These are phyloP conservation scores for Leersia perrieri DNA, from an alignment of 176 grass and related monocot genomes.

Conservation along the genomic window DNA sequence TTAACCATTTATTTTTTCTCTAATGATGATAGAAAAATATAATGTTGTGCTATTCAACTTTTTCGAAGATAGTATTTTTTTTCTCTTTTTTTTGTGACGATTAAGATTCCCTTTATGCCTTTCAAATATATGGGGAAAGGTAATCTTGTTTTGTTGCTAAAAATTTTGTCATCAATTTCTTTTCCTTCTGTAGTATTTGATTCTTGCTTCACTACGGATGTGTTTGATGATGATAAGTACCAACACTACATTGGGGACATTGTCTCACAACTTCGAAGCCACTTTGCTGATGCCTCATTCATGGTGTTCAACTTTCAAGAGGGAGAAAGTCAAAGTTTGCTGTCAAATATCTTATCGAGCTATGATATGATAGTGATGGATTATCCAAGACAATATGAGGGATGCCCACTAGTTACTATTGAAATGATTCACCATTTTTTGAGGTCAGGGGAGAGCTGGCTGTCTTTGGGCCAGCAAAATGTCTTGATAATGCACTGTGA, in stretches of 20 bases:
- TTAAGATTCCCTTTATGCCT: conserved; percentile 23
- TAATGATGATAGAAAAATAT: neutral
- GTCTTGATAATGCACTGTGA: conserved; percentile 94
- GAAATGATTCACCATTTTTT: conserved; percentile 94
- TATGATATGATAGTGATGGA: conserved; percentile 96
- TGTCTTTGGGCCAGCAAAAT: conserved; percentile 85
- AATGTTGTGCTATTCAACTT: neutral
- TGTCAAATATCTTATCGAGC: conserved; percentile 55
- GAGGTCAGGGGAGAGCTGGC: conserved; percentile 93
- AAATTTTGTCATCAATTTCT: neutral
- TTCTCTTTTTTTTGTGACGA: neutral
- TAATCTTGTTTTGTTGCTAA: conserved; percentile 18
- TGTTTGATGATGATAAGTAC: conserved; percentile 73
- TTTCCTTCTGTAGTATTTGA: conserved; percentile 69
- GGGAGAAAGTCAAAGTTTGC: conserved; percentile 66
- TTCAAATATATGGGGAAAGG: conserved; percentile 11
- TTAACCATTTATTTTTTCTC: neutral
- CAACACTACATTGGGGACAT: conserved; percentile 72
- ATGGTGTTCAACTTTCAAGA: conserved; percentile 99
- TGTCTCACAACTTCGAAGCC: conserved; percentile 66
- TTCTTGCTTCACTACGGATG: conserved; percentile 96
- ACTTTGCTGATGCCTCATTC: conserved; percentile 85
- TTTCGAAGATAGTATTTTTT: neutral
- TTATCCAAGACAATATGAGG: conserved; percentile 90
- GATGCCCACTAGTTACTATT: conserved; percentile 83